Evolutionary conservation across 1,139 yeast species (phyloP).

Genomic region (Suhomyces atakaporum): DNA sequence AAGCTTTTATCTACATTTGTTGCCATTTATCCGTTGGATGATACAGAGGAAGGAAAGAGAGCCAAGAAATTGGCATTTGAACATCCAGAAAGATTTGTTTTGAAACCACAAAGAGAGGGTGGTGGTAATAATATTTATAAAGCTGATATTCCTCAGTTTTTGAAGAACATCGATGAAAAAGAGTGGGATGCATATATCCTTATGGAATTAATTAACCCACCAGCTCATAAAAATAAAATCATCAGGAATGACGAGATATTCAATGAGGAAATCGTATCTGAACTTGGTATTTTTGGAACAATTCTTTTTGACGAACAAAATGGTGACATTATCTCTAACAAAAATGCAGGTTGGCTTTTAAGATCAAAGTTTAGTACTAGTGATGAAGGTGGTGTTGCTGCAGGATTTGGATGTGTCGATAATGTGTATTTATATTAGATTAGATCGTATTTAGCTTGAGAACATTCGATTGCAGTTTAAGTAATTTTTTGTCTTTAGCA

Average conservation of each 20-base stretch:
- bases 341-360: slow-evolving; percentile 78
- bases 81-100: slow-evolving; percentile 68
- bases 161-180: slow-evolving; percentile 58
- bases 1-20: slow-evolving; percentile 69
- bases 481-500: too few relatives aligned
- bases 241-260: slow-evolving; percentile 64
- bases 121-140: slow-evolving; percentile 91
- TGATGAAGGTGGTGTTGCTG: slow-evolving; percentile 98
- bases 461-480: too few relatives aligned
- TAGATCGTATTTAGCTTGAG: not conserved
- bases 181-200: slow-evolving; percentile 91
- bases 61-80: slow-evolving; percentile 73
- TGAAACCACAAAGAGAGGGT: slow-evolving; percentile 98
- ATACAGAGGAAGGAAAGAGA: slow-evolving; percentile 57
- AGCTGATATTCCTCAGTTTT: slow-evolving; percentile 74
- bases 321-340: slow-evolving; percentile 61
- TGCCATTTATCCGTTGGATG: slow-evolving; percentile 81
- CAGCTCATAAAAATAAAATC: slow-evolving; percentile 65
- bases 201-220: slow-evolving; percentile 89
- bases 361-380: slow-evolving; percentile 86
- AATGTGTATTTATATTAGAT: slow-evolving; percentile 52
- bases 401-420: slow-evolving; percentile 97
- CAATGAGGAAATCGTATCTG: slow-evolving; percentile 76
- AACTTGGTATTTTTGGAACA: slow-evolving; percentile 88
- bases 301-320: slow-evolving; percentile 67